Conservation (phyloP, 148 eudicot genomes). For the Fagopyrum tataricum region DNA sequence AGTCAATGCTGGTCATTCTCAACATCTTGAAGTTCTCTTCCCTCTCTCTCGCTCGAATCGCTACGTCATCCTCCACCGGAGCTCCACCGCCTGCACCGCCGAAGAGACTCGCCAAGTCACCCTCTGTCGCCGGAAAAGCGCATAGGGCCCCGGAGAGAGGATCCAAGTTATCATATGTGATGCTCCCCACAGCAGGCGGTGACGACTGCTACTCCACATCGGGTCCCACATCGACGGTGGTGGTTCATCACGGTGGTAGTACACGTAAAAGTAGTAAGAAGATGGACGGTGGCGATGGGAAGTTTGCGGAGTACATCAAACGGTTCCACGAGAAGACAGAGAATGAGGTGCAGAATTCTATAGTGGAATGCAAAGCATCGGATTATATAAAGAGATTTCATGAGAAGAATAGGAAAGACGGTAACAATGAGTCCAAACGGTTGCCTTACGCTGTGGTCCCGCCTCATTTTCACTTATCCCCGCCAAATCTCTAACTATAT, state of each 20-base stretch:
- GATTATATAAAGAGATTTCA: slow-evolving; percentile 42
- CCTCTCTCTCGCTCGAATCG: slow-evolving; percentile 28
- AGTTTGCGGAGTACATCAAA: slow-evolving; percentile 32
- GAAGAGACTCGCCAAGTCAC: background rate
- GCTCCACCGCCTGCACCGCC: background rate
- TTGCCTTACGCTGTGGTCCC: slow-evolving; percentile 22
- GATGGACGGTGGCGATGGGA: slow-evolving; percentile 18
- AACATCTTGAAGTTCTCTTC: slow-evolving; percentile 47
- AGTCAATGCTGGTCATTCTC: slow-evolving; percentile 42
- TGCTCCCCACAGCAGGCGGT: slow-evolving; percentile 17
- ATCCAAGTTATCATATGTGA: slow-evolving; percentile 26
- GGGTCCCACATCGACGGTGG: background rate
- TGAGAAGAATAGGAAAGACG: slow-evolving; percentile 37
- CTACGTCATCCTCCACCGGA: background rate
- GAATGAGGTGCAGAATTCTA: slow-evolving; percentile 26
- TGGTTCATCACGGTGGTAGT: background rate
- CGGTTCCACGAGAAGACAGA: slow-evolving; percentile 36
- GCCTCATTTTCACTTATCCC: slow-evolving; percentile 28
- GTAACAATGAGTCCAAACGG: slow-evolving; percentile 31
- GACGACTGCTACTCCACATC: background rate
- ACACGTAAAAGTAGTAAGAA: background rate
- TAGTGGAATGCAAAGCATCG: slow-evolving; percentile 33
- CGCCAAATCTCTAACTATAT: background rate
- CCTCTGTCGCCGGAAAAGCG: background rate
- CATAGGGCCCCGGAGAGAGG: slow-evolving; percentile 32